Base-by-base conservation (phyloP, 2,329 filamentous ascomycete genomes). In the Fusarium metavorans region DNA sequence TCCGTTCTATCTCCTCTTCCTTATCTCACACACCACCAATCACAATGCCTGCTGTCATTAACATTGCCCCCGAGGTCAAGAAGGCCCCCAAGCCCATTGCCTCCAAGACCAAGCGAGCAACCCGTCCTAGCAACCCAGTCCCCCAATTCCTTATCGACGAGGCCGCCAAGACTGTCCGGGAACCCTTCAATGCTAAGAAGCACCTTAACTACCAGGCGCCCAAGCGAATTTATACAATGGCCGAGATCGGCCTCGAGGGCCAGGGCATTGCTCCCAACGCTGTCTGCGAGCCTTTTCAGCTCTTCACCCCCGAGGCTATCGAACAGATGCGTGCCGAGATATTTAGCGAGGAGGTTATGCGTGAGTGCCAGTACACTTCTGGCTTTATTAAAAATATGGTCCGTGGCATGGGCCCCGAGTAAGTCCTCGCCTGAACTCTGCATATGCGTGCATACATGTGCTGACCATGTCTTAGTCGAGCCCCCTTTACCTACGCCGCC, bases 271-370 rank as follows among this genome's bases (percentile, higher is more conserved):
- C 92, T 5, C 86, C 87, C 2, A 84, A 91, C 54, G 92, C 90
- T 13, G 90, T 92, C 60, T 92, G 91, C 1, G 88, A 92, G 67
- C 90, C 91, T 0, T 93, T 93, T 80, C 85, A 85, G 5, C 84
- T 93, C 27, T 93, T 93, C 80, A 89, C 88, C 16, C 77, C 85
- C 30, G 90, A 92, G 63, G 91, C 91, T 5, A 85, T 93, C 61
- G 82, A 88, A 75, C 86, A 88, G 60, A 92, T 93, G 88, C 86
- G 92, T 65, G 82, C 83, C 7, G 91, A 93, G 79, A 87, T 92
- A 25, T 84, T 92, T 54, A 87, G 86, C 63, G 84, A 88, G 1
- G 84, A 88, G 41, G 89, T 92, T 3, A 85, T 88, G 73, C 82
- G 86, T 16, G 88, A 91, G 52, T 91, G 88, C 81, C 85, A 85